Base-by-base conservation (phyloP, 2,329 filamentous ascomycete genomes). In the Lachnum nothofagi region DNA sequence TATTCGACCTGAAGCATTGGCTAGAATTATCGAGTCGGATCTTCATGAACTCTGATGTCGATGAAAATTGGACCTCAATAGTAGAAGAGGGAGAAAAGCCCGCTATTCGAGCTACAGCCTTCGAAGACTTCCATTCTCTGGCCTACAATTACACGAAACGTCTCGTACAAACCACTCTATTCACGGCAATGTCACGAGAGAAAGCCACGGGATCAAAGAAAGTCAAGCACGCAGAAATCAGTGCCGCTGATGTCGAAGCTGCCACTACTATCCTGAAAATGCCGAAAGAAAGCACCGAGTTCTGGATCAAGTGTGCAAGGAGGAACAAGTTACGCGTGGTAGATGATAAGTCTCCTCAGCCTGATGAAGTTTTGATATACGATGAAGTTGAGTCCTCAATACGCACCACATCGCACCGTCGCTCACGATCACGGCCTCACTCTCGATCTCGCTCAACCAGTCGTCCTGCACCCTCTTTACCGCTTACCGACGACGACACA, bases 51-150 rank as follows among this genome's bases (percentile, higher is more conserved):
- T 59, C 69, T 19, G 72, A 70, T 52, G 75, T 76, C 10, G 78
- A 81, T 46, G 75, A 79, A 47, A 90, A 88, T 62, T 94, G 87
- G 88, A 72, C 70, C 27, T 73, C 71, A 33, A 59, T 86, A 6
- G 74, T 76, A 17, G 74, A 77, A n/a, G 38, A 44, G 23, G 65
- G 65, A 44, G 74, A 79, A 48, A 72, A 72, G 3, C 90, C 90
- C 0, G 80, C 85, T 0, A 79, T 95, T 19, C 82, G 85, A 57
- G 78, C 82, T 5, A 90, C 87, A 1, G 82, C 86, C 0, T 75
- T 94, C n/a, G 75, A 79, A 4, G 88, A 93, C 58, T 84, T 95
- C 38, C 76, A 90, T 60, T 78, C 78, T 7, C 67, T 95, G 2
- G 72, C 78, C 0, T 65, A 86, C 1, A 85, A 78, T 45, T 57